Evolutionary conservation across 2,329 filamentous ascomycete species (phyloP), one percentile per base, ranked within the genome.

Genomic region (Cytospora piceae): DNA sequence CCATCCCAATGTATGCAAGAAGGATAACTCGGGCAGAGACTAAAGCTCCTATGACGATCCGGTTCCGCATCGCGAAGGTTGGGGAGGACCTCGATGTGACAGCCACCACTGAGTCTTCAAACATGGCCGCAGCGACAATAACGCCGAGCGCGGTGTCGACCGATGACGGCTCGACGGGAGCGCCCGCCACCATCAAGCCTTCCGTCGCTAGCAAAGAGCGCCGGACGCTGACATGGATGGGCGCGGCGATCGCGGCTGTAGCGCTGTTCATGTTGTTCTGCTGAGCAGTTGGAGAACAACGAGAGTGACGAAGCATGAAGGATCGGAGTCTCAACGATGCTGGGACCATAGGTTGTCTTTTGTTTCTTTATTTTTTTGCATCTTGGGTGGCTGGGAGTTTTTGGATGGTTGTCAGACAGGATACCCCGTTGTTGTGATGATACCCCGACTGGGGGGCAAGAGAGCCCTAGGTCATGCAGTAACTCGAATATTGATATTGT

Each of bases 1-100:
- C 63, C 9, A 7, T 46, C 7, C 22, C 51, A 15, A 29, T 60
- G 39, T n/a, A 54, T 24, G 22, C 60, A 24, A 76, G 74, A 55
- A 87, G 77, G 15, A 83, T 79, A 69, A 84, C 80, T 65, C 78
- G 79, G 71, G 81, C 84, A 12, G 80, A 76, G n/a, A 86, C 71
- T 1, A 86, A 7, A 49, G n/a, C n/a, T 24, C 46, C 75, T 32
- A 85, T 79, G 72, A 66, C 59, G 9, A 60, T 67, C 32, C 63
- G 58, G 2, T 58, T 67, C 7, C 61, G 14, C 32, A n/a, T 57
- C 27, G 32, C 54, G 46, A 49, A 4, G n/a, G 46, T 24, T 9
- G 46, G 9, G n/a, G 52, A 29, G 31, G 27, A 31, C 15, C 12
- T 5, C 27, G 52, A n/a, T 2, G 27, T 3, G 27, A 32, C 2